Percentiles rank a stretch among this genome's conserved stretches.
phyloP scores from a whole-genome alignment of 352 stramenopile species.

The Phytophthora vignae region DNA sequence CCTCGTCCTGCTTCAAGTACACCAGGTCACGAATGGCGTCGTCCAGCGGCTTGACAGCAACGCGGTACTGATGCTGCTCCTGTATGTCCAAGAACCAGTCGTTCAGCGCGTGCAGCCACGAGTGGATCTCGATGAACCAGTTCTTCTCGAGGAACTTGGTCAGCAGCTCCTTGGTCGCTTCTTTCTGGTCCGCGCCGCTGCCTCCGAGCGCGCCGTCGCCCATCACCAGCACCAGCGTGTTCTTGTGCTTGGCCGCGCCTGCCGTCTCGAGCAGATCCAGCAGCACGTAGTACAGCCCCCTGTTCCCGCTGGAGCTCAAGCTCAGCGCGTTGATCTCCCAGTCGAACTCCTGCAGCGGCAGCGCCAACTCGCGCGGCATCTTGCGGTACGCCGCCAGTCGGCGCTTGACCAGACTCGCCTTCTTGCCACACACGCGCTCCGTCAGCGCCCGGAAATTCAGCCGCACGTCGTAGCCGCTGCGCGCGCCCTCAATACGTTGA shows the following conservation, averaged over 20 bases:
- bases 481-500: slow-evolving; percentile 32
- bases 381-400: slow-evolving; percentile 44
- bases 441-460: slow-evolving; percentile 48
- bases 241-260: slow-evolving; percentile 30
- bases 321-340: slow-evolving; percentile 41
- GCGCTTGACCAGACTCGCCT: slow-evolving; percentile 12
- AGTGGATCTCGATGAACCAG: slow-evolving; percentile 51
- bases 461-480: slow-evolving; percentile 36
- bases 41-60: slow-evolving; percentile 44
- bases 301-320: slow-evolving; percentile 42
- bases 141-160: slow-evolving; percentile 41
- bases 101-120: slow-evolving; percentile 45
- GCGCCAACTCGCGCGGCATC: slow-evolving; percentile 33
- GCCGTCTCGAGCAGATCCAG: slow-evolving; percentile 31
- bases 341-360: slow-evolving; percentile 25
- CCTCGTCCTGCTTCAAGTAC: slow-evolving; percentile 35
- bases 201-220: slow-evolving; percentile 42
- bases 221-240: slow-evolving; percentile 53
- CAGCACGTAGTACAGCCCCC: slow-evolving; percentile 45
- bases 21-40: slow-evolving; percentile 34
- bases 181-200: slow-evolving; percentile 38
- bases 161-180: slow-evolving; percentile 42
- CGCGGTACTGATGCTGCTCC: slow-evolving; percentile 26
- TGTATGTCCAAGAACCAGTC: slow-evolving; percentile 47
- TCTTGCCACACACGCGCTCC: slow-evolving; percentile 27